phyloP scores from a whole-genome alignment of 345 rosid genomes.

The Kandelia obovata region DNA sequence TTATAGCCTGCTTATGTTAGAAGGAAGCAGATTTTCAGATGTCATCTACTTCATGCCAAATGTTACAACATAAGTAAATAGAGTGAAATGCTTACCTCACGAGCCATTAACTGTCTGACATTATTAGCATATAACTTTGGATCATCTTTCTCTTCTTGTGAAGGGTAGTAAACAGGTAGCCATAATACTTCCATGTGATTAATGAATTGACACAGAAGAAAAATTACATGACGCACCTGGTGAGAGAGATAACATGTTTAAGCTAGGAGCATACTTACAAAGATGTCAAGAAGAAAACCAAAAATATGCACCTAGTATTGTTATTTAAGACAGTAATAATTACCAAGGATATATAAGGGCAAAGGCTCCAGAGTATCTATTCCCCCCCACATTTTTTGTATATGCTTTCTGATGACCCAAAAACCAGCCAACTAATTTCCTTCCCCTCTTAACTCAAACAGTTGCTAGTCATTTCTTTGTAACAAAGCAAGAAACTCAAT shows the following conservation, averaged over 20 bases:
- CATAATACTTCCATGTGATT: constrained; percentile 75
- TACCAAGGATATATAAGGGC: no score
- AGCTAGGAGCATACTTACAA: not conserved
- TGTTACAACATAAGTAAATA: not conserved
- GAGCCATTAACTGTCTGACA: constrained; percentile 81
- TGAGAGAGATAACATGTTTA: constrained; percentile 9
- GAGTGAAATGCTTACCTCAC: constrained; percentile 50
- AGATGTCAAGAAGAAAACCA: not conserved
- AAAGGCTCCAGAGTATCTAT: no score
- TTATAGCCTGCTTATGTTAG: not conserved
- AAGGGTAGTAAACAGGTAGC: constrained; percentile 81
- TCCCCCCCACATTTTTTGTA: no score
- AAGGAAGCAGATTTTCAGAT: not conserved
- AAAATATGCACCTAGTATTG: not conserved
- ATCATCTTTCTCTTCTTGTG: constrained; percentile 85
- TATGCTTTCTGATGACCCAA: not conserved
- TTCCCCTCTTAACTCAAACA: not conserved
- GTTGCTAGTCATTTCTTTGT: not conserved
- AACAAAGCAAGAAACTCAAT: no score
- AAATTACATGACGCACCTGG: constrained; percentile 79
- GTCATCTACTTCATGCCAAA: not conserved
- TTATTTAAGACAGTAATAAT: not conserved
- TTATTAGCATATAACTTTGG: constrained; percentile 84
- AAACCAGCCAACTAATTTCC: not conserved
- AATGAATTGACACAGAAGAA: constrained; percentile 85